These are phyloP conservation scores for Mycosarcoma mackinlayi DNA, from an alignment of 1,284 basidiomycete genomes.

Conservation along the genomic window DNA sequence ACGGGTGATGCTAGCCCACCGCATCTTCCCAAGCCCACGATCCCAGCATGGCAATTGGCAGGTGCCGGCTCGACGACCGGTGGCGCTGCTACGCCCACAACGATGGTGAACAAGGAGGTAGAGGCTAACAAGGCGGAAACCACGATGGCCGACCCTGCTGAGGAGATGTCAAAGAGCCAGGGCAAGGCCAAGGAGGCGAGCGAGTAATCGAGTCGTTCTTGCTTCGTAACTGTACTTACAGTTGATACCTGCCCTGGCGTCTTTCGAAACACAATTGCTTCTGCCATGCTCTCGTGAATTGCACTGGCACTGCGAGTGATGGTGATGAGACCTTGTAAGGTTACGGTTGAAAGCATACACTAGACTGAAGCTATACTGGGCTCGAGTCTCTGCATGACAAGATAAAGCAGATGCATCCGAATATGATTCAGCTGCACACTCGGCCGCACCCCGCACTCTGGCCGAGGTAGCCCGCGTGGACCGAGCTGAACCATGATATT, in stretches of 20 bases:
- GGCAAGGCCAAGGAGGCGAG: constrained; percentile 29
- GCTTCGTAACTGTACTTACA: not conserved
- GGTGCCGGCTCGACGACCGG: constrained; percentile 25
- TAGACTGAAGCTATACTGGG: no score
- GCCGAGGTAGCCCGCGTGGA: no score
- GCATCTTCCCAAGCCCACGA: constrained; percentile 54
- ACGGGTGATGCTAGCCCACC: constrained; percentile 49
- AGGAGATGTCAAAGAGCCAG: constrained; percentile 47
- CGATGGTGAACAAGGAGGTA: constrained; percentile 20
- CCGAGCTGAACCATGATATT: no score
- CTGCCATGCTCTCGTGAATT: no score
- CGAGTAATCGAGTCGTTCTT: constrained; percentile 12
- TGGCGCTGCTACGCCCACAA: constrained; percentile 7
- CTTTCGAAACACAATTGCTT: no score
- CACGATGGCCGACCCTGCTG: constrained; percentile 31
- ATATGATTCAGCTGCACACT: no score
- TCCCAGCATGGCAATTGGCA: constrained; percentile 67
- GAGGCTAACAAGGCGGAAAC: constrained; percentile 30
- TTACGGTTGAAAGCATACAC: no score
- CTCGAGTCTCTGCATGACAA: not conserved
- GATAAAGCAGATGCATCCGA: no score
- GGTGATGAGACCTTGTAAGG: no score
- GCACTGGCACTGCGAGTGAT: no score
- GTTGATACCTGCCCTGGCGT: not conserved
- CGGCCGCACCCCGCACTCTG: no score